Evolutionary conservation across 106 monocot species (phyloP), one percentile per base, ranked within the genome.

Genomic region (Alisma plantagoaquatica): DNA sequence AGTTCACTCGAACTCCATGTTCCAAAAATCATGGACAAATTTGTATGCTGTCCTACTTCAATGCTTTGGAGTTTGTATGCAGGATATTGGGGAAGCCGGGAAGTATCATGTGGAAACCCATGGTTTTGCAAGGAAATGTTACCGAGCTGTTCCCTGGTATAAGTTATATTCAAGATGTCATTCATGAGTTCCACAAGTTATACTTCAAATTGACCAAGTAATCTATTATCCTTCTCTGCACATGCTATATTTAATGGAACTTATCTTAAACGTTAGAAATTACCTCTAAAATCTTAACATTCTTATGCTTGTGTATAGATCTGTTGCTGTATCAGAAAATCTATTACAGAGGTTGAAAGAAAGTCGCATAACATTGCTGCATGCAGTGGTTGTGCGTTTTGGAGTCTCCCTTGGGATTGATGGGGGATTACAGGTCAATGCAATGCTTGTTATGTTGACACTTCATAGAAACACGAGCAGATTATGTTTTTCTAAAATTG

Each of bases 31-130:
- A 75, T 74, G 81, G 64, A 63, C 31, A 56, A 44, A 47, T 25
- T 52, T 86, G 65, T 14, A 48, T 75, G 17, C 46, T 78, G 9
- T 66, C 87, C 47, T 82, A 74, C 59, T 31, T 87, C 27, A 67
- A 81, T 69, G 81, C 78, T 25, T 54, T 87, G 10, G 75, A 62
- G 26, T 75, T 77, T 66, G 14, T 82, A 49, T 82, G 82, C 70
- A 65, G 65, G 54, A 27, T 54, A 16, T 47, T 87, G 41, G 65
- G 52, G 17, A 64, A 72, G 21, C 51, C 41, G 53, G 71, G 45
- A 21, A 75, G 53, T 12, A 5, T 19, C 35, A 30, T 23, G 10
- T 82, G 75, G 82, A 68, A 71, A 23, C 14, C 38, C 38, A 54
- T 69, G 29, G 22, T 56, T 68, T 68, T 69, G 10, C 43, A 72